A percentile compares a stretch with the other conserved stretches of the same genome.
Evolutionary conservation across 108 stramenopile species (phyloP).

Genomic region (Nannochloropsis granulata): DNA sequence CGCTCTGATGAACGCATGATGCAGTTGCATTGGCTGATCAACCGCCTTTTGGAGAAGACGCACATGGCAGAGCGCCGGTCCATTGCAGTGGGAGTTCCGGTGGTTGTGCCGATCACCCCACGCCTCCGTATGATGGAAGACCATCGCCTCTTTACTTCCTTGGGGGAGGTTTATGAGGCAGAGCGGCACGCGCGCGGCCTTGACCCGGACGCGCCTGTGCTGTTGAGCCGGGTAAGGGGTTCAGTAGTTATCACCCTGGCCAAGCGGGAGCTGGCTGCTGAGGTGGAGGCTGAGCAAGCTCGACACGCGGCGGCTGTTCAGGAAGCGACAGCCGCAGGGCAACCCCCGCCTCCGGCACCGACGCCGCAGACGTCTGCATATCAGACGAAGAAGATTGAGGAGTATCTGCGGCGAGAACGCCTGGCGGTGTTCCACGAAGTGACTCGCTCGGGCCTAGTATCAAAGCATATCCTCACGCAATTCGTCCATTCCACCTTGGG

Average conservation of each 20-base stretch:
- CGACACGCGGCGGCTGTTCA: background rate
- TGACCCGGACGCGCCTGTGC: conserved; percentile 26
- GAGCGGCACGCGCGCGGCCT: conserved; percentile 16
- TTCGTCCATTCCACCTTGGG: background rate
- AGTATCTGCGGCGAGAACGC: background rate
- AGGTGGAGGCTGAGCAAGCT: background rate
- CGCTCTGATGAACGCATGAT: conserved; percentile 26
- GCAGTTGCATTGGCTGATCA: conserved; percentile 24
- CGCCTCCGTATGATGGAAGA: conserved; percentile 28
- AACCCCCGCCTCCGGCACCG: background rate
- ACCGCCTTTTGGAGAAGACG: conserved; percentile 8
- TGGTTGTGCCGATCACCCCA: conserved; percentile 32
- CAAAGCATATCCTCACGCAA: background rate
- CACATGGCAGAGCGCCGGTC: conserved; percentile 6
- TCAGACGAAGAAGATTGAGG: background rate
- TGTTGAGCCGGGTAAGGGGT: conserved; percentile 17
- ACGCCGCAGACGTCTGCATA: background rate
- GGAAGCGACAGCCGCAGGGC: background rate
- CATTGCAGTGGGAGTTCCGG: conserved; percentile 8
- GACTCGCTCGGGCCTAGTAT: background rate
- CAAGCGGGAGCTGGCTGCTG: background rate
- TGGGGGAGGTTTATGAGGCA: conserved; percentile 28
- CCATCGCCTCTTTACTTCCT: conserved; percentile 5
- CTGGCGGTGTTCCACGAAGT: background rate
- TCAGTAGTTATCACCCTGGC: background rate